Evolutionary conservation across 192 early-diverging fungal genomes (phyloP).

Genomic region (Umbelopsis isabellina): DNA sequence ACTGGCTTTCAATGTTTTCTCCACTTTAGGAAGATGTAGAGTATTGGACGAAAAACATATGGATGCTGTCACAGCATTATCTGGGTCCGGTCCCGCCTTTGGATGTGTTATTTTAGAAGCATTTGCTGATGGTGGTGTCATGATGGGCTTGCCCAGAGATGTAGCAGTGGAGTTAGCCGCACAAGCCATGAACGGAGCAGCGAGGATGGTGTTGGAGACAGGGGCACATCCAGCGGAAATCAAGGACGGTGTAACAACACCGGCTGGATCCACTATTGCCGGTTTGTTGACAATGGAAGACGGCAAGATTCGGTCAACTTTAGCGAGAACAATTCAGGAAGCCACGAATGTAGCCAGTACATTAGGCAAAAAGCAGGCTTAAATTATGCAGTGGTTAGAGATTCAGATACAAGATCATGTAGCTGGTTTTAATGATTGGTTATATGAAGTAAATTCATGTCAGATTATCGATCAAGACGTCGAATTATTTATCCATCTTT

Average conservation of each 20-base stretch:
- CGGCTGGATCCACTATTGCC: conserved; percentile 59
- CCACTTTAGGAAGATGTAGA: conserved; percentile 53
- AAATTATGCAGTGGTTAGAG: not conserved
- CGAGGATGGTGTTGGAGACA: conserved; percentile 54
- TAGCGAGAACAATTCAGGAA: conserved; percentile 59
- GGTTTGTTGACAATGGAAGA: conserved; percentile 62
- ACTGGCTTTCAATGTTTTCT: conserved; percentile 50
- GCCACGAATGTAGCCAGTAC: conserved; percentile 54
- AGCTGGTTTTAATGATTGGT: not conserved
- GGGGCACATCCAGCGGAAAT: conserved; percentile 55
- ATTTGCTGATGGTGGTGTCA: conserved; percentile 59
- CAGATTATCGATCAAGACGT: no score
- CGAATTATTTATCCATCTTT: no score
- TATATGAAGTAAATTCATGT: not conserved
- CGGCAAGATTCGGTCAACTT: conserved; percentile 56
- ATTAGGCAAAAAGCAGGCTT: conserved; percentile 37
- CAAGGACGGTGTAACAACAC: conserved; percentile 59
- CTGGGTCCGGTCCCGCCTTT: conserved; percentile 58
- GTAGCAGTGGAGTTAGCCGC: conserved; percentile 56
- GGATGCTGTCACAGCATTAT: conserved; percentile 55
- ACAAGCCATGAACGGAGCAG: conserved; percentile 57
- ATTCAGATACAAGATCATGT: not conserved
- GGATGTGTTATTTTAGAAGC: conserved; percentile 59
- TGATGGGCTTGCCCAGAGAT: conserved; percentile 61
- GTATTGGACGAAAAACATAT: conserved; percentile 57